Evolutionary conservation across 164 flowering plant genomes (phyloP).

Genomic region (Protea cynaroides): DNA sequence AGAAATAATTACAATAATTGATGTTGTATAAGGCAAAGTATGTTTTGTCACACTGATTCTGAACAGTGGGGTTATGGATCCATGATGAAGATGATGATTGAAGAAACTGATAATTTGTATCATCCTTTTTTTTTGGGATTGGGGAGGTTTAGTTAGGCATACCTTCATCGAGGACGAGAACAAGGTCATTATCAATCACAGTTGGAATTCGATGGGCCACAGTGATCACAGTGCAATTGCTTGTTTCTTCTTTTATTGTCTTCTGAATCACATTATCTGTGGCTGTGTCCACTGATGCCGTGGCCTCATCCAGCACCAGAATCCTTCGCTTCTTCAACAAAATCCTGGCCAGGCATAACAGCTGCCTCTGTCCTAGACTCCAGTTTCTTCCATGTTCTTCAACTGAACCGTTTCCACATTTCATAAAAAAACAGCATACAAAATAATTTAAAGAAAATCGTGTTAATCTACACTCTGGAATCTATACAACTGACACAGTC

Average conservation of each 20-base stretch:
- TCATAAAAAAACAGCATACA: neutral
- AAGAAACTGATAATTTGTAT: too few species aligned
- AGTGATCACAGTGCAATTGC: slow-evolving; percentile 64
- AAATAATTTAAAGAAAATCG: neutral
- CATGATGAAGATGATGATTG: too few species aligned
- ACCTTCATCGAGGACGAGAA: slow-evolving; percentile 81
- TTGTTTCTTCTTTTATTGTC: slow-evolving; percentile 62
- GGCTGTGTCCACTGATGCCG: slow-evolving; percentile 81
- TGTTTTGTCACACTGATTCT: too few species aligned
- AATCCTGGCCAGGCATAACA: slow-evolving; percentile 72
- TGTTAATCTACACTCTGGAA: neutral
- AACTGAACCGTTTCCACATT: slow-evolving; percentile 34
- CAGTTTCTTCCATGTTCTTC: slow-evolving; percentile 85
- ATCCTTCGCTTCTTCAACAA: slow-evolving; percentile 63
- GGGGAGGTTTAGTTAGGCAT: slow-evolving; percentile 1
- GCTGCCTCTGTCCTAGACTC: slow-evolving; percentile 88
- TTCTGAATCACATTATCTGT: slow-evolving; percentile 71
- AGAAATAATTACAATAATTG: too few species aligned
- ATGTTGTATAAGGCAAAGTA: too few species aligned
- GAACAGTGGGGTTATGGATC: too few species aligned
- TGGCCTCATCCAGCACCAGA: slow-evolving; percentile 81
- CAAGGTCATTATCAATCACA: slow-evolving; percentile 69
- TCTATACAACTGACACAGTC: neutral
- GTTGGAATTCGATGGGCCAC: slow-evolving; percentile 84
- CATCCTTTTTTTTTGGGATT: neutral